Evolutionary conservation across 495 filamentous ascomycete species (phyloP).

Genomic region (Rhypophila decipiens): DNA sequence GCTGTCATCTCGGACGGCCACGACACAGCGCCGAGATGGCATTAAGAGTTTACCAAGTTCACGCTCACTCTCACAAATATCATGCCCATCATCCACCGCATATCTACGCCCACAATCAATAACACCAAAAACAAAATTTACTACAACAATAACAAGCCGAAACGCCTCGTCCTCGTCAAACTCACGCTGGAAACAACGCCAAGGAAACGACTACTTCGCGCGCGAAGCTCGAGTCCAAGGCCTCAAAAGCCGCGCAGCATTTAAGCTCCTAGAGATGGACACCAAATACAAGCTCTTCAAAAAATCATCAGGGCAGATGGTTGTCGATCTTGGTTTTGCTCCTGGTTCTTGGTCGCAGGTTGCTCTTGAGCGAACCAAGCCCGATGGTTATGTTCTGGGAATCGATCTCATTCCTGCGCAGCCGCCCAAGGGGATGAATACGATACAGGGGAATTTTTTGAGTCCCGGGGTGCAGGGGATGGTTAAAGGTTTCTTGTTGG

Average conservation of each 20-base stretch:
- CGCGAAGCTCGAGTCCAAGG: constrained; percentile 66
- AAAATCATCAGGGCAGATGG: constrained; percentile 57
- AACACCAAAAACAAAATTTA: neutral
- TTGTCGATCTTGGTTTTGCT: constrained; percentile 90
- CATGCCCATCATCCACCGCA: neutral
- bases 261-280: constrained; percentile 88
- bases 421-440: constrained; percentile 81
- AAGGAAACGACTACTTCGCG: constrained; percentile 62
- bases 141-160: neutral
- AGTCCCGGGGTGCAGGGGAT: constrained; percentile 60
- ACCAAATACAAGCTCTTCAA: constrained; percentile 72
- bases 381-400: constrained; percentile 73
- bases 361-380: constrained; percentile 69
- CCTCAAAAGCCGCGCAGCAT: constrained; percentile 83
- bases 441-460: constrained; percentile 91
- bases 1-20: neutral
- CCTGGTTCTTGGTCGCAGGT: constrained; percentile 97
- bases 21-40: too few species aligned
- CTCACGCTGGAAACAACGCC: constrained; percentile 74
- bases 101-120: neutral
- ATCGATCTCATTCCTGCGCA: constrained; percentile 90
- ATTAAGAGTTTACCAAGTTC: too few species aligned
- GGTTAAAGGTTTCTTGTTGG: constrained; percentile 66
- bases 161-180: constrained; percentile 54
- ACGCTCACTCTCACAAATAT: neutral